phyloP scores from a whole-genome alignment of 2,329 filamentous ascomycete species.

The Byssoonygena ceratinophila region DNA sequence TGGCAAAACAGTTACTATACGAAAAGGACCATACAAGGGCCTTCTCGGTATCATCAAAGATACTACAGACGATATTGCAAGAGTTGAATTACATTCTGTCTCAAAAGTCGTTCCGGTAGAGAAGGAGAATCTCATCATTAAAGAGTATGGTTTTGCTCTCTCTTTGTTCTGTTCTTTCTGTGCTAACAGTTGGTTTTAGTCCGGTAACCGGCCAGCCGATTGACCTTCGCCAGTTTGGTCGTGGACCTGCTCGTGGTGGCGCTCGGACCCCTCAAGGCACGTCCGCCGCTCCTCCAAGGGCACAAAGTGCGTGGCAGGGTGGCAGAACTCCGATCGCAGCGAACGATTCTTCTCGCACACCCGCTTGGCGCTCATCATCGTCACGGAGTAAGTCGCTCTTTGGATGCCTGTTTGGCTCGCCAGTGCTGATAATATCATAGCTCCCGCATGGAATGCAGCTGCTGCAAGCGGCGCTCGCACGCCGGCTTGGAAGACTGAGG shows the following conservation, averaged over 20 bases:
- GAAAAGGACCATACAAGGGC: constrained; percentile 82
- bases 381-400: constrained; percentile 48
- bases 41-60: constrained; percentile 92
- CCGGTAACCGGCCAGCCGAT: constrained; percentile 65
- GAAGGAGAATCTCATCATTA: constrained; percentile 72
- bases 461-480: constrained; percentile 39
- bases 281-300: constrained; percentile 35
- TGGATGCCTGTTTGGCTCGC: not conserved
- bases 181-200: constrained; percentile 22
- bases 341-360: constrained; percentile 56
- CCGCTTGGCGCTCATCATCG: constrained; percentile 52
- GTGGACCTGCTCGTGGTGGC: constrained; percentile 34
- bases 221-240: constrained; percentile 48
- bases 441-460: constrained; percentile 35
- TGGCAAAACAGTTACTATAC: constrained; percentile 82
- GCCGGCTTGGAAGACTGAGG: constrained; percentile 47
- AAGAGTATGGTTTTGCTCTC: constrained; percentile 51
- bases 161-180: constrained; percentile 12
- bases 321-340: constrained; percentile 59
- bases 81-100: constrained; percentile 89
- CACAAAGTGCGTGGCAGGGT: constrained; percentile 44
- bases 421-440: constrained; percentile 17
- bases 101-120: constrained; percentile 79
- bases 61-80: constrained; percentile 71
- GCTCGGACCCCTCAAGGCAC: constrained; percentile 40